These are phyloP conservation scores for Fusarium subglutinans DNA, from an alignment of 2,329 filamentous ascomycete species.

Conservation along the genomic window DNA sequence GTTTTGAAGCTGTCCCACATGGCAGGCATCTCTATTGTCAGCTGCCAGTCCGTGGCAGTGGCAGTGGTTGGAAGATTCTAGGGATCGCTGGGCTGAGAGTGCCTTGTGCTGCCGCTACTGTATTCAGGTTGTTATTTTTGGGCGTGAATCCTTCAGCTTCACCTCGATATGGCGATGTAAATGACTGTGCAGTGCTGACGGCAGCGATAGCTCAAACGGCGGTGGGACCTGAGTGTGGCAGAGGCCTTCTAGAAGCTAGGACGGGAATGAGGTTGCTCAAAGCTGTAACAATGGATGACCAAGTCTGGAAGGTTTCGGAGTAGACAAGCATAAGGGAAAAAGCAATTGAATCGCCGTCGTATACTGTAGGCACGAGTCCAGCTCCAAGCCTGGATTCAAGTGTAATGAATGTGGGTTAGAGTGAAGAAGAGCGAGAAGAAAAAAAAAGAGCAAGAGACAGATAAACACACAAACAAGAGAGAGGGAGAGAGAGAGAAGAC, in stretches of 20 bases:
- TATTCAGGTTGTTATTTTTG: conserved; percentile 34
- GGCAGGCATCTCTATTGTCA: conserved; percentile 36
- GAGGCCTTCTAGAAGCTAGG: conserved; percentile 18
- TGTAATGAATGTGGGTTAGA: conserved; percentile 18
- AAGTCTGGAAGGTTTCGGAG: neutral
- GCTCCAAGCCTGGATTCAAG: conserved; percentile 29
- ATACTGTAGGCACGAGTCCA: conserved; percentile 32
- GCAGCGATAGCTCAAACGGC: conserved; percentile 10
- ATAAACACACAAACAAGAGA: neutral
- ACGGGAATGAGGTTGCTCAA: neutral
- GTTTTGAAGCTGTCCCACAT: conserved; percentile 43
- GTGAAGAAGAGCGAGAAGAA: neutral
- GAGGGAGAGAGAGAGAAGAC: neutral
- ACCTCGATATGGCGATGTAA: conserved; percentile 11
- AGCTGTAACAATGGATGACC: neutral
- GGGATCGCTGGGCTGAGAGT: conserved; percentile 7
- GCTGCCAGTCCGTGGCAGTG: conserved; percentile 6
- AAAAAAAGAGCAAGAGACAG: neutral
- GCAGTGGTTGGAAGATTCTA: conserved; percentile 5
- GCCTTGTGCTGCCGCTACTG: conserved; percentile 27
- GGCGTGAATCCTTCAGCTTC: conserved; percentile 19
- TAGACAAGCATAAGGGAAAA: conserved; percentile 3
- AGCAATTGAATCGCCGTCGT: conserved; percentile 12
- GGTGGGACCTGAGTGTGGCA: conserved; percentile 13
- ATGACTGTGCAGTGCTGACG: conserved; percentile 31